These are phyloP conservation scores for Phlebiopsis gigantea DNA, from an alignment of 768 basidiomycete genomes.

Conservation along the genomic window DNA sequence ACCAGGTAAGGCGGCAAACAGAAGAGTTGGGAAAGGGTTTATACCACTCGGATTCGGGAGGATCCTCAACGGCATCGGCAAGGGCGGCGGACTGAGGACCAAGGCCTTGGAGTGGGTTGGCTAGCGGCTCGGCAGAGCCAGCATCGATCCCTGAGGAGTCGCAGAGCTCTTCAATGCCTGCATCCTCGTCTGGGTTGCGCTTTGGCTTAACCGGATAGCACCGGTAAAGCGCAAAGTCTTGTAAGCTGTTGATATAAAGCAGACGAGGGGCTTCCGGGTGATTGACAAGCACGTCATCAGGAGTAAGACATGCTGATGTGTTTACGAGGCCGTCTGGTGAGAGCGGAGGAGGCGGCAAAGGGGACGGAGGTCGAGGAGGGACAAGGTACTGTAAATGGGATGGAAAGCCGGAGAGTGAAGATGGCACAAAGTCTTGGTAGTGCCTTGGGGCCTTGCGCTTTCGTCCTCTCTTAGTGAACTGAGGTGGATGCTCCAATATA, in stretches of 20 bases:
- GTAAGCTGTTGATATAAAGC: not conserved
- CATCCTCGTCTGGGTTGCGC: not conserved
- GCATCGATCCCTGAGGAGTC: not conserved
- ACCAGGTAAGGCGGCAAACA: conserved; percentile 24
- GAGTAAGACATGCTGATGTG: not conserved
- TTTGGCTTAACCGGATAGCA: not conserved
- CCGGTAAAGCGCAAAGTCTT: conserved; percentile 4
- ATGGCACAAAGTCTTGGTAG: conserved; percentile 1
- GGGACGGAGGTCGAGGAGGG: not conserved
- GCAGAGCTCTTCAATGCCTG: not conserved
- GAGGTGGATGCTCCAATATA: no score
- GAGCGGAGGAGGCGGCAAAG: not conserved
- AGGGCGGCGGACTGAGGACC: not conserved
- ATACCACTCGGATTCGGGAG: not conserved
- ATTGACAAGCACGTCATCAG: not conserved
- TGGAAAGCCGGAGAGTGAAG: not conserved
- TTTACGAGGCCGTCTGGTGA: not conserved
- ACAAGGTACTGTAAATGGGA: not conserved
- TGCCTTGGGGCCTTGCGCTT: not conserved
- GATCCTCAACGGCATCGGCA: not conserved
- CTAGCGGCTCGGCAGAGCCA: not conserved
- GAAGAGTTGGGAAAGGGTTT: conserved; percentile 15
- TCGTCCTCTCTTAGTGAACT: not conserved
- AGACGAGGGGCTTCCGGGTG: not conserved
- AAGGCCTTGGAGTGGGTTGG: not conserved